Percentiles rank a stretch among this genome's conserved stretches.
Evolutionary conservation across 1,284 basidiomycete genomes (phyloP).

Genomic region (Coriolopsis trogii): DNA sequence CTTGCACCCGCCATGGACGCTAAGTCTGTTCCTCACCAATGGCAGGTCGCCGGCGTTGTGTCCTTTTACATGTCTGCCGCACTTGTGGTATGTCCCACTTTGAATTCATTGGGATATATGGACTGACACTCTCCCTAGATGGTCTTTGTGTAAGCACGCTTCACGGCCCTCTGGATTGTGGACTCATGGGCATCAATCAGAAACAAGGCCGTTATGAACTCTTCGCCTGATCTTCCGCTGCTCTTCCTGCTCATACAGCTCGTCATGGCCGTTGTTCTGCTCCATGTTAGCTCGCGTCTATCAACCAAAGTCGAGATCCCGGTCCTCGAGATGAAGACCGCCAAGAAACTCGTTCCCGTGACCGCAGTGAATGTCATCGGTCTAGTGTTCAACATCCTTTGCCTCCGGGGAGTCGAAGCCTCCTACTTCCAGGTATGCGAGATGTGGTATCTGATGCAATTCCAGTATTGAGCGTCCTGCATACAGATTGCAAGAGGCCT

Average conservation of each 20-base stretch:
- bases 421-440: slow-evolving; percentile 70
- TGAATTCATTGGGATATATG: neutral
- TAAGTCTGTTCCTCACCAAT: slow-evolving; percentile 36
- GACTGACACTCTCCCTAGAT: slow-evolving; percentile 43
- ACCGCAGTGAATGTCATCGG: slow-evolving; percentile 70
- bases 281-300: slow-evolving; percentile 54
- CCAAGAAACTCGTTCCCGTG: slow-evolving; percentile 63
- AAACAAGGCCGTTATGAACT: slow-evolving; percentile 77
- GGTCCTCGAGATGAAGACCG: slow-evolving; percentile 49
- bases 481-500: slow-evolving; percentile 78
- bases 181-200: too few species aligned
- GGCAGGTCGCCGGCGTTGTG: slow-evolving; percentile 70
- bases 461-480: neutral
- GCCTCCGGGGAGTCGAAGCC: slow-evolving; percentile 74
- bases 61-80: slow-evolving; percentile 78
- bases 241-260: slow-evolving; percentile 73
- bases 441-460: neutral
- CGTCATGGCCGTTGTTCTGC: slow-evolving; percentile 64
- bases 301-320: slow-evolving; percentile 59
- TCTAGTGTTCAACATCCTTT: slow-evolving; percentile 77
- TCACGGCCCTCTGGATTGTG: too few species aligned
- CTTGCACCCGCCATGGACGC: slow-evolving; percentile 29
- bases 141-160: slow-evolving; percentile 60
- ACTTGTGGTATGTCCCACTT: slow-evolving; percentile 55
- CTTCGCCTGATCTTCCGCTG: slow-evolving; percentile 67